Conservation (phyloP, 2,329 filamentous ascomycete genomes). For the Fusarium foetens region DNA sequence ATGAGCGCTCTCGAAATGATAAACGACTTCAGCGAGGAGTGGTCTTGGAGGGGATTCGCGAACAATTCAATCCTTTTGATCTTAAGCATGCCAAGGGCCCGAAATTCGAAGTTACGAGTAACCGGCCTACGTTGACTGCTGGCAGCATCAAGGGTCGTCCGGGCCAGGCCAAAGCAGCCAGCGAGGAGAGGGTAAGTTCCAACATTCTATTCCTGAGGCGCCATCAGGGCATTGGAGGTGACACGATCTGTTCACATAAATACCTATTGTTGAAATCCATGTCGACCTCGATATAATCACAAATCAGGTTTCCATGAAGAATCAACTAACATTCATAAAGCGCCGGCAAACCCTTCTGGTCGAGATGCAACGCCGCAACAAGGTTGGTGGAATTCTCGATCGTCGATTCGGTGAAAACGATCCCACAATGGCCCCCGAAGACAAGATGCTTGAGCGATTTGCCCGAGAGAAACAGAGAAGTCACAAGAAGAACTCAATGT, state of each 20-base stretch:
- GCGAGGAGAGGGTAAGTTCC: constrained; percentile 79
- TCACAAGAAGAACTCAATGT: constrained; percentile 81
- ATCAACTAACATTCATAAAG: constrained; percentile 52
- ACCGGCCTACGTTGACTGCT: constrained; percentile 64
- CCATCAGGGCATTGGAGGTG: background rate
- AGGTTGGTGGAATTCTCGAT: constrained; percentile 92
- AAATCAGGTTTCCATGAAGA: background rate
- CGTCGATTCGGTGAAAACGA: constrained; percentile 96
- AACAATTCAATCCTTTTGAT: constrained; percentile 98
- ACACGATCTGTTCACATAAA: background rate
- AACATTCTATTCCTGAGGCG: background rate
- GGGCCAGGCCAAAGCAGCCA: constrained; percentile 83
- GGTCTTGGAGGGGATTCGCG: constrained; percentile 86
- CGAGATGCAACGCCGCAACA: constrained; percentile 89
- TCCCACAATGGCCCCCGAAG: constrained; percentile 90
- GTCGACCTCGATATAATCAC: background rate
- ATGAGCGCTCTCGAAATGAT: constrained; percentile 71
- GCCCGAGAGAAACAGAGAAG: constrained; percentile 84
- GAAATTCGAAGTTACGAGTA: constrained; percentile 87
- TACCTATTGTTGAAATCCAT: background rate
- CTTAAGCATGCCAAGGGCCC: constrained; percentile 82
- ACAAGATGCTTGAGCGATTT: constrained; percentile 91
- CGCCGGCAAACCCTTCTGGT: constrained; percentile 85
- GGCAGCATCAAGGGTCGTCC: constrained; percentile 77
- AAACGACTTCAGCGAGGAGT: constrained; percentile 80